Evolutionary conservation across 1,284 basidiomycete genomes (phyloP).

Genomic region (Gomphus bonarii): DNA sequence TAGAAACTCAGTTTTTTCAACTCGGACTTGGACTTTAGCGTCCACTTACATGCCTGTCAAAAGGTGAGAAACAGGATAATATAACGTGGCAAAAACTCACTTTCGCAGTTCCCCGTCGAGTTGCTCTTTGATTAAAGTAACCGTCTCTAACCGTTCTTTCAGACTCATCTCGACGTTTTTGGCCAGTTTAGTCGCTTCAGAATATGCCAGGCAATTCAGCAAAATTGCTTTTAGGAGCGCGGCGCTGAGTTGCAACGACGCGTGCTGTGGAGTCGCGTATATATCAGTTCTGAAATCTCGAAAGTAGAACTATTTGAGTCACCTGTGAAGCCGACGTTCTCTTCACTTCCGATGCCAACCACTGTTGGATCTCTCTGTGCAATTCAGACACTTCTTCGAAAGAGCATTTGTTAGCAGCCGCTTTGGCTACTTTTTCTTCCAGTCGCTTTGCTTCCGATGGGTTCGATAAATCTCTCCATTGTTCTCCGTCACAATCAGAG

Average conservation of each 20-base stretch:
- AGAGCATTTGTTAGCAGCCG: conserved; percentile 75
- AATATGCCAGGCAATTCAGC: conserved; percentile 67
- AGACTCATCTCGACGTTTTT: conserved; percentile 49
- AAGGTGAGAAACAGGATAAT: conserved; percentile 17
- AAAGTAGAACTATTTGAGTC: conserved; percentile 5
- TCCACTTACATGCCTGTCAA: conserved; percentile 23
- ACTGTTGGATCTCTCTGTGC: conserved; percentile 64
- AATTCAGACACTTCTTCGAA: conserved; percentile 69
- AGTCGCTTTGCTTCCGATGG: conserved; percentile 51
- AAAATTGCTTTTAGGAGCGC: conserved; percentile 69
- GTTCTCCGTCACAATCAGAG: conserved; percentile 19
- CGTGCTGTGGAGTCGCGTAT: conserved; percentile 28
- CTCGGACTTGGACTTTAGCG: background rate
- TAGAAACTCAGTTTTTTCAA: background rate
- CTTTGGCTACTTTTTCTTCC: conserved; percentile 64
- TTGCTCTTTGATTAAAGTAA: conserved; percentile 44
- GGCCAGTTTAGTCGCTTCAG: conserved; percentile 55
- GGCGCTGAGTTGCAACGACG: conserved; percentile 54
- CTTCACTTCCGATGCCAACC: conserved; percentile 49
- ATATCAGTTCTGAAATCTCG: conserved; percentile 16
- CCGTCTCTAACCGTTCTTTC: conserved; percentile 52
- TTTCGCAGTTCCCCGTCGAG: conserved; percentile 55
- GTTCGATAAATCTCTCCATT: conserved; percentile 13
- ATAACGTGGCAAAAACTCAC: conserved; percentile 28
- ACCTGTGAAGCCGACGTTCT: conserved; percentile 5